Evolutionary conservation across 805 yeast genomes (phyloP).

Genomic region (Metschnikowia henanensis): DNA sequence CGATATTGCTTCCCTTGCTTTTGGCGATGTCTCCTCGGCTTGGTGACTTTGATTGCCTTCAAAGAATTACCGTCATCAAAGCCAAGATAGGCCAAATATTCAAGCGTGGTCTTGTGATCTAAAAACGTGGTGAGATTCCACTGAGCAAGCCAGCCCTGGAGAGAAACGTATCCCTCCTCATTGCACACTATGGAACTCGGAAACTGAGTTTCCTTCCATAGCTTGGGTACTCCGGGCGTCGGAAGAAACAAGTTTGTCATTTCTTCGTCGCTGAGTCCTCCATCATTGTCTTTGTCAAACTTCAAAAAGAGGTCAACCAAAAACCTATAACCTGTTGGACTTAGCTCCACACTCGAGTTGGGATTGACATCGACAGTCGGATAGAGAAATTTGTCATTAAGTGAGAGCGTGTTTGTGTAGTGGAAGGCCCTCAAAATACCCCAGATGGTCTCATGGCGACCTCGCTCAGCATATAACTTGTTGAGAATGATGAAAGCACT

Average conservation of each 20-base stretch:
- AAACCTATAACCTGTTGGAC: constrained; percentile 90
- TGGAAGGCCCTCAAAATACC: constrained; percentile 85
- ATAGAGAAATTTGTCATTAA: constrained; percentile 74
- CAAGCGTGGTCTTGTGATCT: constrained; percentile 80
- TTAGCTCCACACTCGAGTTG: constrained; percentile 81
- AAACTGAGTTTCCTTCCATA: constrained; percentile 84
- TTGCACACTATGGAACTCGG: constrained; percentile 89
- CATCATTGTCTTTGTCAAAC: constrained; percentile 95
- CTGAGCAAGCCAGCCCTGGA: constrained; percentile 99
- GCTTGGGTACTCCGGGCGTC: constrained; percentile 88
- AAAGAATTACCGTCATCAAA: constrained; percentile 54
- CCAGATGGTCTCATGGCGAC: constrained; percentile 97
- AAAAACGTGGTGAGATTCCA: constrained; percentile 96
- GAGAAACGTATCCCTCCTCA: constrained; percentile 83
- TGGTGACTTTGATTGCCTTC: constrained; percentile 71
- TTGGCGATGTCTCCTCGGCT: constrained; percentile 71
- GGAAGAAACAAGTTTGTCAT: constrained; percentile 70
- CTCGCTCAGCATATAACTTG: constrained; percentile 82
- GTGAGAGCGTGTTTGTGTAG: constrained; percentile 88
- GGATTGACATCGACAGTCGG: constrained; percentile 78
- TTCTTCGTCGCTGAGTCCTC: constrained; percentile 82
- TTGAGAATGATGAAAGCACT: constrained; percentile 79
- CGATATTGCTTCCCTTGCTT: constrained; percentile 64
- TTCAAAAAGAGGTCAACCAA: constrained; percentile 85
- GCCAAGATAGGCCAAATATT: constrained; percentile 88